Base-by-base conservation (phyloP, 495 filamentous ascomycete genomes). In the Penicillium macrosclerotiorum region DNA sequence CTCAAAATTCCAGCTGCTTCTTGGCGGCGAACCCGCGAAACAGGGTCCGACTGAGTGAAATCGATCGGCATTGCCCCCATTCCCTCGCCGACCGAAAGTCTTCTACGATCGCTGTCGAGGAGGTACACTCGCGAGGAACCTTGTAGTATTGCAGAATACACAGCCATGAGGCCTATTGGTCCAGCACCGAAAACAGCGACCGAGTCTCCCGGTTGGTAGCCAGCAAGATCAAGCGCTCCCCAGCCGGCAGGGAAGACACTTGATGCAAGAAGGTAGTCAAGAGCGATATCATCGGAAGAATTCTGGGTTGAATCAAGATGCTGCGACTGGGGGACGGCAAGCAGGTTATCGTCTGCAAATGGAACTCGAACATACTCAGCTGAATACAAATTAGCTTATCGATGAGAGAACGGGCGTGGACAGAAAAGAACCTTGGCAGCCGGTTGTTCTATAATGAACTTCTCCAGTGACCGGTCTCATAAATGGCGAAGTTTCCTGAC, bases 91-190 rank as follows among this genome's bases (percentile, higher is more conserved):
- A 66, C 45, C 5, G 59, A 57, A 14, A 82, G 54, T 6, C 19
- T 17, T 12, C 17, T 19, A 0, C 78, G 60, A 40, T 75, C 70
- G 9, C 19, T 53, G 44, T 81, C 77, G 3, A 83, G 69, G 3
- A 73, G 63, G 52, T 59, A 81, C 4, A 80, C 71, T 6, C 57
- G 60, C 1, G 51, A 52, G 6, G 69, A 68, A 19, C 71, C 69
- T 13, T 69, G 64, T 3, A 74, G 50, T 2, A 68, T 19, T 6
- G 69, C 68, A 1, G 68, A 63, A 45, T 69, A 69, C 5, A 62
- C 65, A 17, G 57, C 54, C 33, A 73, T 38, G 0, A 72, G 54
- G 4, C 69, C 71, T 5, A 73, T 60, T n/a, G 67, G 60, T 3
- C 61, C 65, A n/a, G 58, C 63, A n/a, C 69, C 67, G 35, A 68